Conservation (phyloP, 345 rosid genomes). For the Populus davidiana region DNA sequence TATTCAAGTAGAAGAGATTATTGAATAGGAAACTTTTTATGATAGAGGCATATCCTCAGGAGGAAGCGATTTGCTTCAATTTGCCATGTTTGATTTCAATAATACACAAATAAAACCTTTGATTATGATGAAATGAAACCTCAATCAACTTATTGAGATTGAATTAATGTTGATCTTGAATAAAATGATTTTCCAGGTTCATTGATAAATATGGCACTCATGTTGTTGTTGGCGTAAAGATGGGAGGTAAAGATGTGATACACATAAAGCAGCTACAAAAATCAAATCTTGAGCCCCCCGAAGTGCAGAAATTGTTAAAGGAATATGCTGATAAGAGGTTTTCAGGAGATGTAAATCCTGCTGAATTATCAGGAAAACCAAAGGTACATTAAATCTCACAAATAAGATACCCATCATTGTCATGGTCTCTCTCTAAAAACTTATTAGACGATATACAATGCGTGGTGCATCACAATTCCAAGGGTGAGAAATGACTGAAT, state of each 20-base stretch:
- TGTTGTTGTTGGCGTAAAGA: constrained; percentile 65
- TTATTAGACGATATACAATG: background rate
- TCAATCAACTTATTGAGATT: background rate
- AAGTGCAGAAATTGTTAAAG: constrained; percentile 66
- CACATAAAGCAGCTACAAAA: constrained; percentile 66
- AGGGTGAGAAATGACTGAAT: background rate
- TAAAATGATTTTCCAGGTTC: constrained; percentile 43
- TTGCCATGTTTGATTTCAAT: background rate
- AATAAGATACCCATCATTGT: background rate
- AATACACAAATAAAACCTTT: no score
- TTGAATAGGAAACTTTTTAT: background rate
- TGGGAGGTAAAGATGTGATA: constrained; percentile 86
- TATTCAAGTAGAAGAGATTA: background rate
- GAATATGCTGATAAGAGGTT: constrained; percentile 59
- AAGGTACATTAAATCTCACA: constrained; percentile 37
- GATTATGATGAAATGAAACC: background rate
- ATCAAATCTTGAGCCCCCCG: constrained; percentile 52
- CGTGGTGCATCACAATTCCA: background rate
- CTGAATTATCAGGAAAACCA: constrained; percentile 29
- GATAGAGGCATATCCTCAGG: no score
- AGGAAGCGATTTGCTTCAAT: background rate
- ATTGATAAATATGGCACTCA: constrained; percentile 88
- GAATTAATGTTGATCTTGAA: background rate
- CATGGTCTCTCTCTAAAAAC: background rate
- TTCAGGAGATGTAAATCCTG: constrained; percentile 32